Base-by-base conservation (phyloP, 139 green algal genomes). In the Edaphochlamys debaryana region DNA sequence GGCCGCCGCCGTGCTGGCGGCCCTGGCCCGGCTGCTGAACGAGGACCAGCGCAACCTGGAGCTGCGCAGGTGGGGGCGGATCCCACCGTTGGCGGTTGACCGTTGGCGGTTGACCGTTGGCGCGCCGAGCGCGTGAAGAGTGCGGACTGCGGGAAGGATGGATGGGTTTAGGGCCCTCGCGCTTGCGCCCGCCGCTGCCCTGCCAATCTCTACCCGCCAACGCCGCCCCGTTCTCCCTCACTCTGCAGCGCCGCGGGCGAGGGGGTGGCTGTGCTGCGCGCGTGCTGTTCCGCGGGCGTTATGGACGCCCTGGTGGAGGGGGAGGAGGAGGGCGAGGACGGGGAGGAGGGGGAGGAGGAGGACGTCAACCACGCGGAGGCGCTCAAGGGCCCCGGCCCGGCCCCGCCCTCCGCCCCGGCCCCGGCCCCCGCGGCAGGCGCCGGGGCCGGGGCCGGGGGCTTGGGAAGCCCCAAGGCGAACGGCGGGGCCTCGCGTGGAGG, bases 241-340 rank as follows among this genome's bases (percentile, higher is more conserved):
- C n/a, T n/a, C n/a, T n/a, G n/a, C n/a, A 71, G 52, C 1, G 92
- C 94, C 23, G 93, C 92, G 15, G 94, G 94, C 0, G 93, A 95
- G 77, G 92, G 88, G 7, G 79, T 93, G 9, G 92, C 89, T 2
- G 74, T 96, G 62, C 45, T 96, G 38, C 94, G 92, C 58, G 40
- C 89, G 38, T 88, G 54, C 56, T 89, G 84, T 45, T 77, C 41
- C 22, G 83, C 34, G 34, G 50, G 66, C 15, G 70, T 87, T 37
- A 54, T 91, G 66, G 69, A 77, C 5, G 54, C 34, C 17, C 3
- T 79, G 9, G 60, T 73, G 23, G 87, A 82, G 67, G 77, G 70
- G 6, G 81, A 86, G 38, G 82, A 82, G 19, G 69, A 79, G 4
- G 82, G 80, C 27, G 79, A 58, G 37, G 34, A 67, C 0, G 15